These are phyloP conservation scores for Alternaria sp. DNA, from an alignment of 2,329 filamentous ascomycete species.

Conservation along the genomic window DNA sequence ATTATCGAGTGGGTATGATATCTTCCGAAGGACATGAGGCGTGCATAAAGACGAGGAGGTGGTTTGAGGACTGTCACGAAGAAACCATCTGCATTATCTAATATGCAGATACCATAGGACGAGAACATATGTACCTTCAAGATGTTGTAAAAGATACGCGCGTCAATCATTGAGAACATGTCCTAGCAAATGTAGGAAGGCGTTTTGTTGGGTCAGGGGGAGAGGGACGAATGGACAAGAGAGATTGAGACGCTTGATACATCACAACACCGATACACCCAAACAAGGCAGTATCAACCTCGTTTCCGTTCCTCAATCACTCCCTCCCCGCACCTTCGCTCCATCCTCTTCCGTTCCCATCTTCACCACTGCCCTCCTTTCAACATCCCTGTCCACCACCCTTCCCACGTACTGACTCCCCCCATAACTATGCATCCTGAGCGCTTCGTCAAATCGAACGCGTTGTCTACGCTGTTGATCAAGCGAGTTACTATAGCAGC, in stretches of 20 bases:
- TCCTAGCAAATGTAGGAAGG: no score
- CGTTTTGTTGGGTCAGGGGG: no score
- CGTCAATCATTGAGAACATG: no score
- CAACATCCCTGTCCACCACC: background rate
- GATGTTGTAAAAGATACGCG: no score
- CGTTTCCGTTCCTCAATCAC: background rate
- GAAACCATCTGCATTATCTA: background rate
- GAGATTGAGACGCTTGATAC: no score
- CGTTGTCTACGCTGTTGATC: background rate
- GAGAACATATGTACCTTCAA: rapidly evolving
- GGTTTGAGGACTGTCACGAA: background rate
- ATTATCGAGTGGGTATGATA: background rate
- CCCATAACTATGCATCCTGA: background rate
- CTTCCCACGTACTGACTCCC: background rate
- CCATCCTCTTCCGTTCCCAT: background rate
- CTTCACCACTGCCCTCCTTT: background rate
- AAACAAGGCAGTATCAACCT: no score
- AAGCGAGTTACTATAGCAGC: rapidly evolving
- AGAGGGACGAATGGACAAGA: no score
- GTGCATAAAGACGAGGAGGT: rapidly evolving
- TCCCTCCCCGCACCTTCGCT: rapidly evolving
- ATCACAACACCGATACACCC: no score
- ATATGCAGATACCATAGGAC: rapidly evolving
- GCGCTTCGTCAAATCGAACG: background rate
- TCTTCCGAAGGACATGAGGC: rapidly evolving